A percentile compares a stretch with the other conserved stretches of the same genome.
phyloP scores from a whole-genome alignment of 2,329 filamentous ascomycete species.

The Fusarium denticulatum region DNA sequence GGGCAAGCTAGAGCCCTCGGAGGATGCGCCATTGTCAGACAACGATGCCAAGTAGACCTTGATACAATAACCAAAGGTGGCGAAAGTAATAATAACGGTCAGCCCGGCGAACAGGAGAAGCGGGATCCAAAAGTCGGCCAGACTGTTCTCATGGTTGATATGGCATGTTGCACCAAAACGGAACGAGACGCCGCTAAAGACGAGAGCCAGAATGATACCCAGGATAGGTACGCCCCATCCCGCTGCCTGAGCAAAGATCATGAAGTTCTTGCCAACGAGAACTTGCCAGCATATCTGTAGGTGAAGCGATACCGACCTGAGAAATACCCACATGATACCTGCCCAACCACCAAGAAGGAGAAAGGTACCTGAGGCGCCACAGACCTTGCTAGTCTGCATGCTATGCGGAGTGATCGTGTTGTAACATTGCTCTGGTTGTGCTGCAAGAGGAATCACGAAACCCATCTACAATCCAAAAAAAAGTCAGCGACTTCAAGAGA shows the following conservation, averaged over 20 bases:
- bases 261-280: conserved; percentile 87
- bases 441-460: conserved; percentile 87
- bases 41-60: conserved; percentile 92
- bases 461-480: conserved; percentile 68
- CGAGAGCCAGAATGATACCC: conserved; percentile 78
- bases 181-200: conserved; percentile 92
- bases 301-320: conserved; percentile 90
- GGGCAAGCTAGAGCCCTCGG: conserved; percentile 76
- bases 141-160: conserved; percentile 87
- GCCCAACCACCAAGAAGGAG: conserved; percentile 87
- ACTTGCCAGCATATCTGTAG: conserved; percentile 98
- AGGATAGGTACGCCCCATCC: conserved; percentile 87
- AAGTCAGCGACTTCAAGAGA: conserved; percentile 29
- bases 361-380: conserved; percentile 88
- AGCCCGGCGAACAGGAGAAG: conserved; percentile 80
- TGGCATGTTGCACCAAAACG: conserved; percentile 92
- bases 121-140: conserved; percentile 91
- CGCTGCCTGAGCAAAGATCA: conserved; percentile 80
- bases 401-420: conserved; percentile 93
- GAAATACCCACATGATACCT: conserved; percentile 88
- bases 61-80: conserved; percentile 91
- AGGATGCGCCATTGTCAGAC: conserved; percentile 75
- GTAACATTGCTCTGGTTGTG: conserved; percentile 82
- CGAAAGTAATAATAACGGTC: conserved; percentile 82
- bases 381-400: conserved; percentile 84